These are phyloP conservation scores for Leccinum subrobustum DNA, from an alignment of 1,284 basidiomycete genomes.

Conservation along the genomic window DNA sequence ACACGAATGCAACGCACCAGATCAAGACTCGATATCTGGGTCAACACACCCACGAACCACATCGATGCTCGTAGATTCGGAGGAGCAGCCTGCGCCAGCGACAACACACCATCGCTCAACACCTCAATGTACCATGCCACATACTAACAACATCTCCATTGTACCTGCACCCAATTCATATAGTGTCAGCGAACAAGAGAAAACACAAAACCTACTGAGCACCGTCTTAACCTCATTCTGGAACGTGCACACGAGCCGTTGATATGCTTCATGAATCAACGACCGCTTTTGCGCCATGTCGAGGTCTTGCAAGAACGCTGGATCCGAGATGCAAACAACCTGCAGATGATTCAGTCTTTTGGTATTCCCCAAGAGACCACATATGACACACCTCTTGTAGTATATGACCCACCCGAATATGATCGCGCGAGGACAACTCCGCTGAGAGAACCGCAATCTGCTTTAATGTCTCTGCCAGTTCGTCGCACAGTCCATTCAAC, in stretches of 20 bases:
- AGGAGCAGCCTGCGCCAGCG: neutral
- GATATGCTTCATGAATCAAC: slow-evolving; percentile 60
- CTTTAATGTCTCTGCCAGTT: slow-evolving; percentile 60
- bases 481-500: slow-evolving; percentile 51
- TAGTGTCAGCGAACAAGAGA: neutral
- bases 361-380: too few species aligned
- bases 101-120: slow-evolving; percentile 19
- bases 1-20: too few species aligned
- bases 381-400: too few species aligned
- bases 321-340: too few species aligned
- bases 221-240: slow-evolving; percentile 51
- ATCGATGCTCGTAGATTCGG: slow-evolving; percentile 45
- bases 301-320: too few species aligned
- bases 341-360: too few species aligned
- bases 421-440: too few species aligned
- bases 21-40: too few species aligned
- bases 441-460: slow-evolving; percentile 67
- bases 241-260: slow-evolving; percentile 44
- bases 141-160: slow-evolving; percentile 73
- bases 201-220: slow-evolving; percentile 41
- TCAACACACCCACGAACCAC: slow-evolving; percentile 36
- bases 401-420: too few species aligned
- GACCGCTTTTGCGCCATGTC: too few species aligned
- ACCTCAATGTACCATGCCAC: slow-evolving; percentile 61
- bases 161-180: slow-evolving; percentile 47